Evolutionary conservation across 2,329 filamentous ascomycete genomes (phyloP).

Genomic region (Pseudogymnoascus sp.): DNA sequence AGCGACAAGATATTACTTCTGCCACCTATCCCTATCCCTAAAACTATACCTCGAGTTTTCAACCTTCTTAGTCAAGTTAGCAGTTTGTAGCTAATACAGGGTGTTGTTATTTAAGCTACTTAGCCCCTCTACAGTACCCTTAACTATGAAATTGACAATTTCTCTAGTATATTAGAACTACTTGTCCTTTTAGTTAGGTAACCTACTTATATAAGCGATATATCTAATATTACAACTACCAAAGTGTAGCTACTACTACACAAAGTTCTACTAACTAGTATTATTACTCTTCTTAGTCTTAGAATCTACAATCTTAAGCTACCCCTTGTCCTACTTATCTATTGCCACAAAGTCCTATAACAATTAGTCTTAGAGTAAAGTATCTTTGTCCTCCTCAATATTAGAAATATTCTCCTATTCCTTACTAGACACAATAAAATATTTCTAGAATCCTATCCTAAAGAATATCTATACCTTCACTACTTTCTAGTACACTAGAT

Average conservation of each 20-base stretch:
- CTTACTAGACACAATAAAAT: background rate
- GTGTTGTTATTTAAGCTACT: constrained; percentile 11
- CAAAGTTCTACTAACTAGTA: background rate
- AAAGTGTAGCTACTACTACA: background rate
- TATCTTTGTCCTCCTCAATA: background rate
- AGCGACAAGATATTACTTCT: no score
- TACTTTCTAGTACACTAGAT: background rate
- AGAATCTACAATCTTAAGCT: background rate
- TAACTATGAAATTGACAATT: constrained; percentile 7
- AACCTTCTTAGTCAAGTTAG: constrained; percentile 12
- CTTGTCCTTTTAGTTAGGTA: constrained; percentile 8
- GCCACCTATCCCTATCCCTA: no score
- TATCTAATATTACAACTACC: background rate
- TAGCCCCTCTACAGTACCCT: constrained; percentile 5
- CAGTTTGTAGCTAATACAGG: constrained; percentile 8
- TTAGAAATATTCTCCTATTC: background rate
- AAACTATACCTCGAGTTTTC: no score
- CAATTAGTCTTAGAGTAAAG: background rate
- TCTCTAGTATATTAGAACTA: background rate
- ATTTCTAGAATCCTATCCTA: background rate
- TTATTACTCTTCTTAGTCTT: background rate
- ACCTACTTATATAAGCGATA: constrained; percentile 11
- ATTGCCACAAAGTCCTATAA: background rate
- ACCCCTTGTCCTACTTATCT: background rate
- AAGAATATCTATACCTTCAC: background rate